Conservation (phyloP, 2,329 filamentous ascomycete species). For the Rhexocercosporidium sp. region DNA sequence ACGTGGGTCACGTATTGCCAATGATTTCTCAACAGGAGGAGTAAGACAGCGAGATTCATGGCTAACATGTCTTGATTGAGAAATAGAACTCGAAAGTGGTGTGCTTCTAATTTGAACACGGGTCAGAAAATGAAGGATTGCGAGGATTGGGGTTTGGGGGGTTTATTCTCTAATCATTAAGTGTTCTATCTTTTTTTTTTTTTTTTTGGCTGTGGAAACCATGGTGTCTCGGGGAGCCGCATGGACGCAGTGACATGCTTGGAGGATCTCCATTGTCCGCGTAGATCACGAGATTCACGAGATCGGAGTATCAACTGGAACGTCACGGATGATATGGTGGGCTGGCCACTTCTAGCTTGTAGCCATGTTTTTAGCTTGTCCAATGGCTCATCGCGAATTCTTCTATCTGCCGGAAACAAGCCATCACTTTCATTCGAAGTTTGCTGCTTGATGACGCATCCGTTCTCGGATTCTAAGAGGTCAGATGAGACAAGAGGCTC, state of each 20-base stretch:
- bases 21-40: conserved; percentile 33
- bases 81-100: conserved; percentile 13
- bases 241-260: conserved; percentile 29
- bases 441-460: conserved; percentile 17
- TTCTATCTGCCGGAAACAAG: neutral
- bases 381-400: neutral
- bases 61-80: conserved; percentile 23
- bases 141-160: conserved; percentile 19
- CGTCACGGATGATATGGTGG: neutral
- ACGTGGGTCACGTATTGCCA: conserved; percentile 44
- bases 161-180: conserved; percentile 11
- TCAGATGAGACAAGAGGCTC: conserved; percentile 29
- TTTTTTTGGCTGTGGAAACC: conserved; percentile 6
- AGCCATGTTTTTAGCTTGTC: neutral
- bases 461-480: neutral
- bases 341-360: neutral
- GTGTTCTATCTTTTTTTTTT: conserved; percentile 23
- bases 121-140: conserved; percentile 23
- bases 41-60: conserved; percentile 36
- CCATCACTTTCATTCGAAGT: neutral
- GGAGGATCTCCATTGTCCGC: conserved; percentile 31
- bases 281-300: conserved; percentile 27
- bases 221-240: conserved; percentile 35
- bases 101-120: conserved; percentile 17
- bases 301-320: neutral